phyloP scores from a whole-genome alignment of 2,329 filamentous ascomycete genomes.

The Ceratocystis eucalypticola region DNA sequence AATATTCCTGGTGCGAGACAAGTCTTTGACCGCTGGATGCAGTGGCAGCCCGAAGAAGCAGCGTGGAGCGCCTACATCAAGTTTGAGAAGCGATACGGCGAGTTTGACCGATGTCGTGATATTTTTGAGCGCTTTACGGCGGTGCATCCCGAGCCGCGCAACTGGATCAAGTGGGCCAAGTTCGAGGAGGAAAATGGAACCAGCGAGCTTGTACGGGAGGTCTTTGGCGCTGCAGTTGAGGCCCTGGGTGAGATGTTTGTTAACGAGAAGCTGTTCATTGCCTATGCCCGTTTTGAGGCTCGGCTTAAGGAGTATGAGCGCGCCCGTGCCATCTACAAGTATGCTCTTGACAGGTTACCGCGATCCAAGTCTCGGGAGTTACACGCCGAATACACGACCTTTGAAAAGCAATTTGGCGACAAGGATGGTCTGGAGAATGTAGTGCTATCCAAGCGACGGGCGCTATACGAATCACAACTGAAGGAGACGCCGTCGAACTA shows the following conservation, averaged over 20 bases:
- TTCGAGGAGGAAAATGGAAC: slow-evolving; percentile 96
- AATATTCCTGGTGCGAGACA: slow-evolving; percentile 86
- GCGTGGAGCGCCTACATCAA: slow-evolving; percentile 97
- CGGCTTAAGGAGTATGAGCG: slow-evolving; percentile 93
- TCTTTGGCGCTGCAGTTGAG: slow-evolving; percentile 80
- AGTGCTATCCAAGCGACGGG: slow-evolving; percentile 80
- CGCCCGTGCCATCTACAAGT: slow-evolving; percentile 89
- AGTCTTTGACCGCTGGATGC: slow-evolving; percentile 96
- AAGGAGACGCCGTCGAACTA: slow-evolving; percentile 94
- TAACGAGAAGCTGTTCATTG: slow-evolving; percentile 89
- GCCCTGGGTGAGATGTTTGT: slow-evolving; percentile 87
- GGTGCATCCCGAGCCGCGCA: slow-evolving; percentile 84
- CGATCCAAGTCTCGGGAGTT: slow-evolving; percentile 71
- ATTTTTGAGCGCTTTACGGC: slow-evolving; percentile 85
- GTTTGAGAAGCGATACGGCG: slow-evolving; percentile 85
- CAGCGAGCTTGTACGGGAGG: slow-evolving; percentile 79
- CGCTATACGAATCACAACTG: slow-evolving; percentile 87
- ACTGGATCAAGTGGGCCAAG: slow-evolving; percentile 97
- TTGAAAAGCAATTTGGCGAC: slow-evolving; percentile 96
- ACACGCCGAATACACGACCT: slow-evolving; percentile 90
- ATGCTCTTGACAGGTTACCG: slow-evolving; percentile 80
- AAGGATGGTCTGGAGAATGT: slow-evolving; percentile 88
- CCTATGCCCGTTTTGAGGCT: slow-evolving; percentile 87
- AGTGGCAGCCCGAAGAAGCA: slow-evolving; percentile 91
- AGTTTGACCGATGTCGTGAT: slow-evolving; percentile 76